Evolutionary conservation across 2,329 filamentous ascomycete genomes (phyloP), one percentile per base, ranked within the genome.

Genomic region (Beauveria varroae): DNA sequence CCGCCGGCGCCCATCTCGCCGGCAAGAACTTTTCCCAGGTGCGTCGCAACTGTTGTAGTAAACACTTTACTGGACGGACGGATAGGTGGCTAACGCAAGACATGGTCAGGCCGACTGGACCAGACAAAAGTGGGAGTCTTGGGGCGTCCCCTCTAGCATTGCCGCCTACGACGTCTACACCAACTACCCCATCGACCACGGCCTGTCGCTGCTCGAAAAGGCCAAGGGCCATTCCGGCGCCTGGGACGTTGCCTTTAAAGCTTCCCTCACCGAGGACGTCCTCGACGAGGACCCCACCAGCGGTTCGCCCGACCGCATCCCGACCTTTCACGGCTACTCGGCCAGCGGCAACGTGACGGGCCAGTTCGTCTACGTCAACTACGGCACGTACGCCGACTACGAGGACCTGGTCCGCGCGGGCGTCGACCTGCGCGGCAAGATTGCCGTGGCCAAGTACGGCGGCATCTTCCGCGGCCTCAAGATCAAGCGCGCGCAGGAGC

Each of bases 291-390:
- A 99, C 71, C 83, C 86, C 3, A 96, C 92, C 0, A 91, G 86
- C 20, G 82, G 86, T 24, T 78, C 91, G 51, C 75, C 82, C 10
- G 83, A 92, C 68, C 81, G 91, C 34, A 82, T 98, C 26, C 92
- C 93, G 1, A 93, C 89, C 0, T 98, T 98, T 77, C 93, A 98
- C 70, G 95, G 93, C 58, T 98, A 97, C 74, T 96, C 91, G 4
- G 92, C 92, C 5, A 93, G 81, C 63, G 93, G 93, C 30, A 96
- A 98, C 72, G 93, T 96, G 53, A 97, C 93, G 0, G 91, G 86
- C 3, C 84, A 86, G 16, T 95, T 90, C 66, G 90, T 96, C 37
- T 98, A 88, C 69, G 91, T 90, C 71, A 97, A 97, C 74, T 96
- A 95, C 69, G 93, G 93, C 57, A 95, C 90, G 0, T 96, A 87